Evolutionary conservation across 805 yeast genomes (phyloP).

Genomic region (Soucietia sequanensis): DNA sequence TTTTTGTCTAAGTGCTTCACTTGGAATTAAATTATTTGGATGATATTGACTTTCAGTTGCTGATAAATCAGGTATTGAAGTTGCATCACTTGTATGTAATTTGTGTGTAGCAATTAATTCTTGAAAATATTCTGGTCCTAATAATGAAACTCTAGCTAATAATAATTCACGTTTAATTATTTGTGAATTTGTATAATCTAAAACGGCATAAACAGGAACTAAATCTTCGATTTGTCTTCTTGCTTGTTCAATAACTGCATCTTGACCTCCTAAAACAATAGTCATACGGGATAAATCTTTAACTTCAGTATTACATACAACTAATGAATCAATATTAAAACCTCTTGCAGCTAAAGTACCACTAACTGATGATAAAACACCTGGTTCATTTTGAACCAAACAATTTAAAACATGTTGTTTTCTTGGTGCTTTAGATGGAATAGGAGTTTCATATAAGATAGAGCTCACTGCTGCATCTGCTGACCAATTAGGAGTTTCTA

Average conservation of each 20-base stretch:
- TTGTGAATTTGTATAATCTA: constrained; percentile 88
- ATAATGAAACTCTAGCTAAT: constrained; percentile 84
- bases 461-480: constrained; percentile 97
- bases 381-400: constrained; percentile 97
- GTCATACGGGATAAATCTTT: constrained; percentile 96
- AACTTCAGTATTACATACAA: constrained; percentile 95
- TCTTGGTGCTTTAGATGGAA: constrained; percentile 56
- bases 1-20: constrained; percentile 92
- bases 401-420: constrained; percentile 93
- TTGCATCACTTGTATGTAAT: constrained; percentile 38
- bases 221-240: constrained; percentile 96
- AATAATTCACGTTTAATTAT: constrained; percentile 89
- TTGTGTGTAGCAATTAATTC: constrained; percentile 87
- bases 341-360: constrained; percentile 98
- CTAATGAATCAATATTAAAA: constrained; percentile 95
- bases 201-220: constrained; percentile 97
- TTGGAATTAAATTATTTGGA: constrained; percentile 85
- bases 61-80: constrained; percentile 42
- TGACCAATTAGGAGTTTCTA: constrained; percentile 92
- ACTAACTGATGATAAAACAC: constrained; percentile 89
- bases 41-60: constrained; percentile 59
- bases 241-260: constrained; percentile 96
- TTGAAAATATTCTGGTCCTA: constrained; percentile 98
- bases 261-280: constrained; percentile 89
- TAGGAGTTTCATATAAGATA: constrained; percentile 88